Conservation (phyloP, 768 basidiomycete species). For the Sistotremastrum suecicum region DNA sequence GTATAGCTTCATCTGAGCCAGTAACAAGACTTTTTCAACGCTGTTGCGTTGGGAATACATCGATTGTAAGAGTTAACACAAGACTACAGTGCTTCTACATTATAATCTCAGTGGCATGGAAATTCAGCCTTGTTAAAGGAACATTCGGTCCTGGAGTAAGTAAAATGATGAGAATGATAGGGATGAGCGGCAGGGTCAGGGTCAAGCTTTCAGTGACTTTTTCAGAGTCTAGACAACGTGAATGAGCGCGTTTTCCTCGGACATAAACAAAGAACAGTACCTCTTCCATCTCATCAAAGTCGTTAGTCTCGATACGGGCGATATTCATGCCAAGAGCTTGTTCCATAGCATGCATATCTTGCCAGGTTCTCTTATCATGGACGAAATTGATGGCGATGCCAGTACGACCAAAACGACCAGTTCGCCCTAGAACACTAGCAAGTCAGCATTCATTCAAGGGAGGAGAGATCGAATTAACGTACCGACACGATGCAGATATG, state of each 20-base stretch:
- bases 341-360: constrained; percentile 85
- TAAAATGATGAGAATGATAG: too few relatives aligned
- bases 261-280: constrained; percentile 27
- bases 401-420: constrained; percentile 93
- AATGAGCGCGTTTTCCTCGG: background rate
- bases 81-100: too few relatives aligned
- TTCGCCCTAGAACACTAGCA: constrained; percentile 53
- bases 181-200: too few relatives aligned
- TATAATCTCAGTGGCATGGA: too few relatives aligned
- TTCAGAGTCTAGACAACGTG: background rate
- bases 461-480: constrained; percentile 14
- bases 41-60: too few relatives aligned
- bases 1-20: too few relatives aligned
- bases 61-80: too few relatives aligned
- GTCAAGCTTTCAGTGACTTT: background rate
- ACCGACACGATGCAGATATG: constrained; percentile 98
- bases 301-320: constrained; percentile 73
- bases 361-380: constrained; percentile 76
- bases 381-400: constrained; percentile 98
- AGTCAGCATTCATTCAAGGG: background rate
- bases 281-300: constrained; percentile 90
- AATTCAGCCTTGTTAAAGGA: too few relatives aligned
- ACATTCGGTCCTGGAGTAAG: too few relatives aligned
- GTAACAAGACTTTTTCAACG: too few relatives aligned
- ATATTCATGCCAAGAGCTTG: constrained; percentile 65